These are phyloP conservation scores for Neovahlkampfia damariscottae DNA, from an alignment of 78 protist species.

Conservation along the genomic window DNA sequence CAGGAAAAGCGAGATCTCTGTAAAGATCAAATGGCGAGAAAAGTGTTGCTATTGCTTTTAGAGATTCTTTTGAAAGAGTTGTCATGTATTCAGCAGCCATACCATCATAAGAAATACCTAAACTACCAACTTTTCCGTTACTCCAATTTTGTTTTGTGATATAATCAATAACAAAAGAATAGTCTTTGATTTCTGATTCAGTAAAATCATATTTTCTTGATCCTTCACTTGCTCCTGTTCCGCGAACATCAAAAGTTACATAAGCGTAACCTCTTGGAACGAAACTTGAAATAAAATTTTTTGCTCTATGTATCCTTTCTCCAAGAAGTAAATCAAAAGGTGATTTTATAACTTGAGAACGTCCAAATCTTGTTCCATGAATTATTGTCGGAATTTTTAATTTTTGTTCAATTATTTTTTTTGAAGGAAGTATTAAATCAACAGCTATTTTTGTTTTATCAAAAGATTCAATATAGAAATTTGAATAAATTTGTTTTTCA, in stretches of 20 bases:
- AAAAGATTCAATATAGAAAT: too few species aligned
- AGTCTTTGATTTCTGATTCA: neutral
- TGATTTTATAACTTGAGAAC: too few species aligned
- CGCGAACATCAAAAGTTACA: conserved; percentile 3
- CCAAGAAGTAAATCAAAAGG: too few species aligned
- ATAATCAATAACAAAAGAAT: neutral
- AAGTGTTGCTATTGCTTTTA: neutral
- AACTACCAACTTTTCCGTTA: conserved; percentile 4
- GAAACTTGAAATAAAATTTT: neutral
- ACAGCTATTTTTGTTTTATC: too few species aligned
- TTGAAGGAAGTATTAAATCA: too few species aligned
- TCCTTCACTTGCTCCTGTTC: neutral
- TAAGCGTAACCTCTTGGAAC: neutral
- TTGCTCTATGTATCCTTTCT: neutral
- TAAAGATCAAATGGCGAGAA: neutral
- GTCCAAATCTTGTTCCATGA: too few species aligned
- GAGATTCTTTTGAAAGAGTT: neutral
- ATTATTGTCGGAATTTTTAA: too few species aligned
- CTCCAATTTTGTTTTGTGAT: neutral
- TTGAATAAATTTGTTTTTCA: too few species aligned
- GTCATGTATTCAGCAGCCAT: neutral
- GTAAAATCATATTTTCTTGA: neutral
- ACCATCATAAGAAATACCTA: neutral
- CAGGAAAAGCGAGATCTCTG: neutral
- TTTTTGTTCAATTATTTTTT: too few species aligned